phyloP scores from a whole-genome alignment of 2,329 filamentous ascomycete genomes.

The Pleomassaria siparia region DNA sequence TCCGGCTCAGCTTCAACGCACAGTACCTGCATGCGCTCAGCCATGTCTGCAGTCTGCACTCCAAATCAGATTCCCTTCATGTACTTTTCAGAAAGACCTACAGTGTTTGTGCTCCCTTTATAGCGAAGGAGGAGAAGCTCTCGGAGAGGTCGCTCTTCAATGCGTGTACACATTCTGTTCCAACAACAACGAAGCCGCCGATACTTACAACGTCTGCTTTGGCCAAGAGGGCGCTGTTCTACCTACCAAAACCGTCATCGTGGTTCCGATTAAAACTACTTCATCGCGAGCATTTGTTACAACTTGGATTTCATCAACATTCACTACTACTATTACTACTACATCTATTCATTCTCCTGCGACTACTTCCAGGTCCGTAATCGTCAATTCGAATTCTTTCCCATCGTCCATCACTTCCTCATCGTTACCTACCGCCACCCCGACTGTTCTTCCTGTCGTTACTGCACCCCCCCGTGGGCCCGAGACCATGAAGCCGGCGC shows the following conservation, averaged over 20 bases:
- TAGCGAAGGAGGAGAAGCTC: slow-evolving; percentile 37
- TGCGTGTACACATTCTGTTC: slow-evolving; percentile 41
- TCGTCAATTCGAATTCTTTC: slow-evolving; percentile 28
- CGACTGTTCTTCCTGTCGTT: slow-evolving; percentile 6
- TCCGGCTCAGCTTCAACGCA: slow-evolving; percentile 30
- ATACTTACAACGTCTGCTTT: slow-evolving; percentile 41
- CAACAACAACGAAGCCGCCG: slow-evolving; percentile 24
- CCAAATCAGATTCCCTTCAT: slow-evolving; percentile 37
- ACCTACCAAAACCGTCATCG: slow-evolving; percentile 40
- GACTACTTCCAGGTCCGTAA: slow-evolving; percentile 22
- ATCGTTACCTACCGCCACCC: slow-evolving; percentile 16
- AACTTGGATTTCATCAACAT: neutral
- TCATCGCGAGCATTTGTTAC: slow-evolving; percentile 1
- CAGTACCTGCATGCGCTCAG: slow-evolving; percentile 40
- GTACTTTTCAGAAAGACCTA: slow-evolving; percentile 32
- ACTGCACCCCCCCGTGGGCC: slow-evolving; percentile 16
- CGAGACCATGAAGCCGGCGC: slow-evolving; percentile 37
- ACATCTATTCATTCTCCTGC: slow-evolving; percentile 1
- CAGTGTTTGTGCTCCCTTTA: slow-evolving; percentile 43
- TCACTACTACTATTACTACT: slow-evolving; percentile 1
- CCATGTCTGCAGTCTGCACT: slow-evolving; percentile 38
- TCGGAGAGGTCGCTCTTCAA: slow-evolving; percentile 42
- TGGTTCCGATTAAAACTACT: slow-evolving; percentile 23
- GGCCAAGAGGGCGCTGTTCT: slow-evolving; percentile 37
- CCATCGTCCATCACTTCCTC: slow-evolving; percentile 25